These are phyloP conservation scores for Westerdykella aurantiaca DNA, from an alignment of 2,329 filamentous ascomycete genomes.

Conservation along the genomic window DNA sequence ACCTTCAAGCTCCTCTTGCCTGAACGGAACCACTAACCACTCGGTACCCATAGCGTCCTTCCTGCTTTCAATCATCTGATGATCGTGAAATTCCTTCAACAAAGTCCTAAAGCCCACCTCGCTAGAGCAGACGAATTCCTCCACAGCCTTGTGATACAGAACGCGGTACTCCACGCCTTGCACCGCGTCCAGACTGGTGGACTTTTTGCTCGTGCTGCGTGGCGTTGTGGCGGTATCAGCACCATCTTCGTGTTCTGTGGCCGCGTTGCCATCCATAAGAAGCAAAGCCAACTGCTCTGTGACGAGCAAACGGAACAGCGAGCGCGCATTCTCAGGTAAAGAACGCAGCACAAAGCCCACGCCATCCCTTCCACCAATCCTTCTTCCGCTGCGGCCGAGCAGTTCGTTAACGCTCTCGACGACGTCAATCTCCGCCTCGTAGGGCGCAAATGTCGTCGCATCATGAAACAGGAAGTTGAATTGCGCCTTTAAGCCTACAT, in stretches of 20 bases:
- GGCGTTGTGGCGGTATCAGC: conserved; percentile 8
- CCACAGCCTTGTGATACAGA: conserved; percentile 89
- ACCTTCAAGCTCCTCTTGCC: conserved; percentile 79
- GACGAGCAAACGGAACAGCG: conserved; percentile 77
- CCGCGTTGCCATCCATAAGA: conserved; percentile 41
- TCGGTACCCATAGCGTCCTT: conserved; percentile 84
- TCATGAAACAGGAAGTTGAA: conserved; percentile 91
- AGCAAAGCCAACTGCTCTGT: conserved; percentile 72
- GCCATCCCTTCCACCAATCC: conserved; percentile 83
- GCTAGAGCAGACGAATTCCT: conserved; percentile 94
- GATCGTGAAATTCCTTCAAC: conserved; percentile 95
- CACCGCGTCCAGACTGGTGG: conserved; percentile 31
- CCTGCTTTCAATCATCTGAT: conserved; percentile 89
- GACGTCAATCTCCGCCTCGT: conserved; percentile 68
- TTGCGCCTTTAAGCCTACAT: conserved; percentile 72
- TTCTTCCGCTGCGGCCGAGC: conserved; percentile 71
- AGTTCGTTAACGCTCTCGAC: conserved; percentile 88
- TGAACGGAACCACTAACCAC: conserved; percentile 76
- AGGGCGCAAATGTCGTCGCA: conserved; percentile 79
- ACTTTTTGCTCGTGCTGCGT: conserved; percentile 20
- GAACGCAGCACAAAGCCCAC: conserved; percentile 86
- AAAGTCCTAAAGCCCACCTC: conserved; percentile 93
- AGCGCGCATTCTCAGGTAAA: conserved; percentile 86
- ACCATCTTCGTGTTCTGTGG: conserved; percentile 17
- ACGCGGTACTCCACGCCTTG: conserved; percentile 81